phyloP scores from a whole-genome alignment of 1,284 basidiomycete genomes.

The Cutaneotrichosporon sp. region DNA sequence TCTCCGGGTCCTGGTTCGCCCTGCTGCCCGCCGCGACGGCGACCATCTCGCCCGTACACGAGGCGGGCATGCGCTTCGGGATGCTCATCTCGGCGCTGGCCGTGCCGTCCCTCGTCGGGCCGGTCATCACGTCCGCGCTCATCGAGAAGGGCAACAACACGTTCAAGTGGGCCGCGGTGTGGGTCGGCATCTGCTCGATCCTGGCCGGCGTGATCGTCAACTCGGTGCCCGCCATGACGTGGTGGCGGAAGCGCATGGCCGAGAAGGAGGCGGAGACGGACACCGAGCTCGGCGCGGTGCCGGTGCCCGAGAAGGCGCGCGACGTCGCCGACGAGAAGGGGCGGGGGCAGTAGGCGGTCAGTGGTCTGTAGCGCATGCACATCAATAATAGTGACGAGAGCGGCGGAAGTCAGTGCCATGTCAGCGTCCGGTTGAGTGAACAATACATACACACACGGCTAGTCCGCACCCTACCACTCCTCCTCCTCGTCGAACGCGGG shows the following conservation, averaged over 20 bases:
- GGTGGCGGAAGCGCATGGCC: not conserved
- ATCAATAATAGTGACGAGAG: no score
- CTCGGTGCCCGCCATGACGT: constrained; percentile 5
- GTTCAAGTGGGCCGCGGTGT: constrained; percentile 30
- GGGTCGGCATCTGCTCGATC: constrained; percentile 2
- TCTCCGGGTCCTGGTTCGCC: constrained; percentile 46
- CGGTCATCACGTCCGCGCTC: constrained; percentile 36
- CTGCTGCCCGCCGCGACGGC: constrained; percentile 44
- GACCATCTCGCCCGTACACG: constrained; percentile 44
- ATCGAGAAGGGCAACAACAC: constrained; percentile 23
- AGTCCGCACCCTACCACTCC: constrained; percentile 30
- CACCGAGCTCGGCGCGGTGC: not conserved
- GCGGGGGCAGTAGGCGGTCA: no score
- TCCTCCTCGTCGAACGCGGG: constrained; percentile 30
- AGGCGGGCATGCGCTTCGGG: constrained; percentile 49
- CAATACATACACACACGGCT: not conserved
- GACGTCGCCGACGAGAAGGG: not conserved
- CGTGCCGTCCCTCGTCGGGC: constrained; percentile 41
- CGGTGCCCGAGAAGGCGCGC: not conserved
- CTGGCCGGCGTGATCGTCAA: not conserved
- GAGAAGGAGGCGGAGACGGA: constrained; percentile 4
- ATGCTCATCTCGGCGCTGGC: constrained; percentile 43
- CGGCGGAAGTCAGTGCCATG: no score
- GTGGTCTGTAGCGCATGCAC: not conserved
- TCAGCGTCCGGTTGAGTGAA: no score